These are phyloP conservation scores for Datura wrightii DNA, from an alignment of 257 asterid genomes.

Conservation along the genomic window DNA sequence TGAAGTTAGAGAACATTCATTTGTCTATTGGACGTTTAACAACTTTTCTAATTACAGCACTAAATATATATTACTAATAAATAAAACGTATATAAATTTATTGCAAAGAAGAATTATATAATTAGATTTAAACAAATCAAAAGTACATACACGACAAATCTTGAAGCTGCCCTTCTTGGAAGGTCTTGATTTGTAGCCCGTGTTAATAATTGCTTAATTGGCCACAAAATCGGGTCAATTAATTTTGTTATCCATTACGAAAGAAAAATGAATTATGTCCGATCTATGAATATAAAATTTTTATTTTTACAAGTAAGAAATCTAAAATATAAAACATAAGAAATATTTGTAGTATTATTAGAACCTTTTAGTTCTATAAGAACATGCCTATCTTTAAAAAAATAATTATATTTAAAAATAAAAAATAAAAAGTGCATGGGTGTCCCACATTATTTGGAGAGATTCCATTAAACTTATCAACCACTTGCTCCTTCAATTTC, in stretches of 20 bases:
- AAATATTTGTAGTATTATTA: background rate
- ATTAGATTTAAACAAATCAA: background rate
- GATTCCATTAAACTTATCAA: background rate
- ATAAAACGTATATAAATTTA: background rate
- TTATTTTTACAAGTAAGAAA: no score
- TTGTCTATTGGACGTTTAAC: background rate
- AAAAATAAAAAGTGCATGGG: background rate
- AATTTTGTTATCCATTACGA: background rate
- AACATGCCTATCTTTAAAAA: background rate
- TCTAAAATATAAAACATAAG: background rate
- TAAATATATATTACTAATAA: background rate
- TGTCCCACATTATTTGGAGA: constrained; percentile 1
- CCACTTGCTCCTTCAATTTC: background rate
- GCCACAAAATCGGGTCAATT: background rate
- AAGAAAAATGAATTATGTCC: background rate
- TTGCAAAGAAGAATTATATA: background rate
- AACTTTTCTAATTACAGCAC: background rate
- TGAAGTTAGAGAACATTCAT: background rate
- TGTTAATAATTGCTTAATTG: background rate
- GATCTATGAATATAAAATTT: no score
- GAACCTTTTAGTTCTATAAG: no score
- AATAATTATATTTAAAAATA: background rate
- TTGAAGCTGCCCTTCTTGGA: background rate
- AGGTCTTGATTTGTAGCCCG: background rate
- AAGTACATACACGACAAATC: background rate